Evolutionary conservation across 1,284 basidiomycete genomes (phyloP), one percentile per base, ranked within the genome.

Genomic region (Veloboletus limbatus): DNA sequence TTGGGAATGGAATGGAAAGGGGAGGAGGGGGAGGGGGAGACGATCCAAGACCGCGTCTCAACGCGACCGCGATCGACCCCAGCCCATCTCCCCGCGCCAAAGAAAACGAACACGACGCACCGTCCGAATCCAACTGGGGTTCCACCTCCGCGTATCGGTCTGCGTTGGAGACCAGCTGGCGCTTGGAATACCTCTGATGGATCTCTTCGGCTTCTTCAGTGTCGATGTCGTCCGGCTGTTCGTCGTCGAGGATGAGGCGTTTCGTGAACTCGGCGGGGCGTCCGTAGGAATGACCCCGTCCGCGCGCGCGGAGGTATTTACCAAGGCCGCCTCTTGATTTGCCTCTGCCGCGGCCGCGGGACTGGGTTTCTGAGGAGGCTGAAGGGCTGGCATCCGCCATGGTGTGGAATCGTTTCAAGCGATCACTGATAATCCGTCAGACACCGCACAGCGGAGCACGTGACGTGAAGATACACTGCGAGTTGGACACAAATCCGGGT

Each of bases 81-180:
- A n/a, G n/a, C n/a, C n/a, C n/a, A n/a, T n/a, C n/a, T n/a, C n/a
- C n/a, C n/a, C n/a, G n/a, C n/a, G n/a, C n/a, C n/a, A n/a, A n/a
- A n/a, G n/a, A n/a, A n/a, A n/a, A 26, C 36, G 6, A 1, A 18
- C 16, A 17, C 14, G n/a, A 56, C 51, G 35, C 21, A 69, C 86
- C 85, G 60, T 86, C 83, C 2, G 82, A 82, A 55, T 75, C 79
- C 27, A 85, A 64, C 53, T 82, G 78, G 1, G 78, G 77, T 47
- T 79, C 80, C 18, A 76, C 75, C 63, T 88, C 86, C 16, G 60
- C 73, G 59, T 88, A 89, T 45, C 85, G 73, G 70, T 88, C 84
- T 0, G 71, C 81, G 58, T 89, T 89, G 7, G 81, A 75, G 9
- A 72, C 79, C 11, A 89, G 69, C 41, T 79, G 68, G 39, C 87